Evolutionary conservation across 2,329 filamentous ascomycete species (phyloP).

Genomic region (Arthrobotrys megalospora): DNA sequence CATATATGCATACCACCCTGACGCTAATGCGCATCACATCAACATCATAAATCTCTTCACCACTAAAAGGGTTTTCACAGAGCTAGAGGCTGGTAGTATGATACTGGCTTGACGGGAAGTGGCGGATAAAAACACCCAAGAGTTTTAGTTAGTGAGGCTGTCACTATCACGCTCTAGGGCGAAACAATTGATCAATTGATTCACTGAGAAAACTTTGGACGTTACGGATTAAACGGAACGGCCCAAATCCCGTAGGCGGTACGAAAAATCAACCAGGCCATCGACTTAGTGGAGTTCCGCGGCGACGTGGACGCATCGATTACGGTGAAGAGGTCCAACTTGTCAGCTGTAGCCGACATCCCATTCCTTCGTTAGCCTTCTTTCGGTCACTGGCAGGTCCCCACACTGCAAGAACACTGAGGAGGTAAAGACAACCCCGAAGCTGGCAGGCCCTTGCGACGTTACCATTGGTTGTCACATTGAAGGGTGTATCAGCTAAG

Average conservation of each 20-base stretch:
- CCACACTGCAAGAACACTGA: conserved; percentile 44
- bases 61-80: background rate
- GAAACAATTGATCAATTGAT: conserved; percentile 14
- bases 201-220: background rate
- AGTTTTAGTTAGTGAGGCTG: conserved; percentile 29
- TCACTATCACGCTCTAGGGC: conserved; percentile 37
- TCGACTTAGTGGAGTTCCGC: conserved; percentile 47
- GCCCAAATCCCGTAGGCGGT: conserved; percentile 12
- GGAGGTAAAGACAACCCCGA: conserved; percentile 45
- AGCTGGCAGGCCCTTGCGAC: conserved; percentile 40
- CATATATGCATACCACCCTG: conserved; percentile 43
- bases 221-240: conserved; percentile 27
- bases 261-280: conserved; percentile 11
- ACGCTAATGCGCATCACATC: conserved; percentile 59
- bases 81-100: conserved; percentile 34
- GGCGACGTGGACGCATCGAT: conserved; percentile 58
- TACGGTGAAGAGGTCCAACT: conserved; percentile 36
- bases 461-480: conserved; percentile 47
- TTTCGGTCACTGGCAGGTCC: conserved; percentile 36
- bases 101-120: conserved; percentile 40
- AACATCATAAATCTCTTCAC: conserved; percentile 26
- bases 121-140: conserved; percentile 1
- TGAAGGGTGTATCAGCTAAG: conserved; percentile 46
- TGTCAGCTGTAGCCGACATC: conserved; percentile 52
- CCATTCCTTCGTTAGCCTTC: conserved; percentile 38